Base-by-base conservation (phyloP, 176 grass and related monocot species). In the Oryza brachyantha region DNA sequence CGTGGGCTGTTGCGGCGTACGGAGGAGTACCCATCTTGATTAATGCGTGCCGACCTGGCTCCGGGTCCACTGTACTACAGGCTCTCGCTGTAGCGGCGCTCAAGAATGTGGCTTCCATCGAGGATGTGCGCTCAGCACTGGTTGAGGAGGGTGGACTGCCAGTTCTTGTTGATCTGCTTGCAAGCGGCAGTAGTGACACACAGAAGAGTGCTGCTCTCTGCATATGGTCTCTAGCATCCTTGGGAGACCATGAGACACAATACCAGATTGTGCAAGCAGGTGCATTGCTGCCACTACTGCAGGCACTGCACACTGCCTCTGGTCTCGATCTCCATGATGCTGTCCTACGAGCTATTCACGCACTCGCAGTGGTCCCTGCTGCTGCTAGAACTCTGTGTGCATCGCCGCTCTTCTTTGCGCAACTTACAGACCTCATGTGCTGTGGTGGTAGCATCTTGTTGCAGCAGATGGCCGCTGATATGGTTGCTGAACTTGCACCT, bases 1-100 rank as follows among this genome's bases (percentile, higher is more conserved):
- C 90, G 7, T 96, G 93, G 93, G 93, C 90, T 27, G 78, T 92
- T 3, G 89, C 90, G 2, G 93, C 93, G 5, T 96, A 96, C 63
- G 93, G 93, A 38, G 93, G 93, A 3, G 81, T 92, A 29, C 70
- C 87, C 64, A 65, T 92, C 65, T 81, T 96, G 70, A 50, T 96
- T 40, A 82, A 82, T 61, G 90, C 93, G 8, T 96, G 93, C 76
- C 85, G 87, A 4, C 81, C 87, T 54, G 90, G 90, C 78, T 90
- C 87, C 8, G 82, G 85, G 13, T 84, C 93, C 22, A 71, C 85
- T 5, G 68, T 66, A 21, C 37, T 90, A 71, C 87, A 90, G 68
- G 72, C 82, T 12, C 76, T 88, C 13, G 79, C 90, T 10, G 93
- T 68, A 25, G 77, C 85, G 14, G 86, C 82, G 21, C 84, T 96